These are phyloP conservation scores for Chaetoscypha palmicola DNA, from an alignment of 2,329 filamentous ascomycete genomes.

Conservation along the genomic window DNA sequence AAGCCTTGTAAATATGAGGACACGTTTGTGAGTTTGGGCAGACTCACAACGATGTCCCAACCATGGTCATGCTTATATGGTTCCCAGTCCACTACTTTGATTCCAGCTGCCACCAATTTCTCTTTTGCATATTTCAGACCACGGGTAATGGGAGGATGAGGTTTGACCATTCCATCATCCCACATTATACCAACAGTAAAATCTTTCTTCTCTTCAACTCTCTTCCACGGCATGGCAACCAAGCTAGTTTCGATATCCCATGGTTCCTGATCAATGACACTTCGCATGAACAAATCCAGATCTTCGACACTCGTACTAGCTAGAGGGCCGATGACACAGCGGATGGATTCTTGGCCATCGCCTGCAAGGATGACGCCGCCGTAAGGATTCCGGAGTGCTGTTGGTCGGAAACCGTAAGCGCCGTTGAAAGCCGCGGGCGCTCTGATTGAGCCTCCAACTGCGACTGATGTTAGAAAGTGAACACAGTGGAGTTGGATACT, in stretches of 20 bases:
- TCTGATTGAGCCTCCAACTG: slow-evolving; percentile 36
- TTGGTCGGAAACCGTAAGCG: slow-evolving; percentile 18
- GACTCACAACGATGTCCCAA: background rate
- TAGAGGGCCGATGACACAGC: slow-evolving; percentile 28
- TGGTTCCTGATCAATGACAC: slow-evolving; percentile 27
- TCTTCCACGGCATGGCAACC: slow-evolving; percentile 32
- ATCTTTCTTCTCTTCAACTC: slow-evolving; percentile 17
- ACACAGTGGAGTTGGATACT: background rate
- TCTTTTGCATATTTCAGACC: slow-evolving; percentile 25
- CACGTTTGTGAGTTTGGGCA: too few species aligned
- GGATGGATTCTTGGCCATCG: slow-evolving; percentile 30
- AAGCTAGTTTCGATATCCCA: slow-evolving; percentile 31
- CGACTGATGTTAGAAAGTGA: background rate
- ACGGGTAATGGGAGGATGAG: slow-evolving; percentile 32
- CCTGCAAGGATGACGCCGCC: slow-evolving; percentile 28
- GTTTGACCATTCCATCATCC: slow-evolving; percentile 28
- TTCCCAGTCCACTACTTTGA: slow-evolving; percentile 43
- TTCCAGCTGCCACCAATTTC: slow-evolving; percentile 27
- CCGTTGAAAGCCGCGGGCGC: slow-evolving; percentile 33
- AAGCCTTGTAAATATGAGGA: too few species aligned
- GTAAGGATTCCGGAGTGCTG: slow-evolving; percentile 26
- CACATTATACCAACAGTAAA: slow-evolving; percentile 31
- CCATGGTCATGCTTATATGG: slow-evolving; percentile 22
- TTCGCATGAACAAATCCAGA: slow-evolving; percentile 30
- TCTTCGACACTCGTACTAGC: slow-evolving; percentile 25